Conservation (phyloP, 352 stramenopile genomes). For the Globisporangium splendens region DNA sequence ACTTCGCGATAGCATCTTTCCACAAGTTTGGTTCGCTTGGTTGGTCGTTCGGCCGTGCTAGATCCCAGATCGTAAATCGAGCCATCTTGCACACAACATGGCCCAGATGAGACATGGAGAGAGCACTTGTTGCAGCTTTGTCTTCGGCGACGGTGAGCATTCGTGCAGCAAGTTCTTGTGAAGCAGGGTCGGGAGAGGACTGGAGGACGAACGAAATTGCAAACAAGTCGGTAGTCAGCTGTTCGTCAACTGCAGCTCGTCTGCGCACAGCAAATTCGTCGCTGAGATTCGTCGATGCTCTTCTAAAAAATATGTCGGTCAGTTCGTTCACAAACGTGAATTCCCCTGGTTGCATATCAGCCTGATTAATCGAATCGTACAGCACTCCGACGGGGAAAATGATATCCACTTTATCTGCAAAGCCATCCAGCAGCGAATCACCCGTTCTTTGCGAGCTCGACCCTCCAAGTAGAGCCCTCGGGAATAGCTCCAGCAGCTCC, state of each 20-base stretch:
- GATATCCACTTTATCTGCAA: slow-evolving; percentile 43
- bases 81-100: slow-evolving; percentile 69
- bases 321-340: slow-evolving; percentile 42
- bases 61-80: slow-evolving; percentile 53
- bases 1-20: slow-evolving; percentile 40
- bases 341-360: neutral
- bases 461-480: slow-evolving; percentile 18
- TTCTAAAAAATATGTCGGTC: slow-evolving; percentile 3
- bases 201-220: slow-evolving; percentile 63
- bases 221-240: slow-evolving; percentile 70
- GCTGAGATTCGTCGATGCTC: neutral
- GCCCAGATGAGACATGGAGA: slow-evolving; percentile 54
- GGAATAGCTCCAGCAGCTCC: slow-evolving; percentile 33
- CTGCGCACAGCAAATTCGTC: neutral
- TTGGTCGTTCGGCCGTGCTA: slow-evolving; percentile 30
- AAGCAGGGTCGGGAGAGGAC: slow-evolving; percentile 7
- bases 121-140: slow-evolving; percentile 27
- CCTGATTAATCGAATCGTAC: slow-evolving; percentile 29
- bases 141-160: slow-evolving; percentile 53
- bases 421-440: neutral
- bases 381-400: slow-evolving; percentile 46
- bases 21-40: slow-evolving; percentile 31
- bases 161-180: slow-evolving; percentile 33
- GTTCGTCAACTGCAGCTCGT: slow-evolving; percentile 31
- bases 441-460: neutral